phyloP scores from a whole-genome alignment of 176 grass and related monocot species.

The bread wheat (Triticum aestivum) region DNA sequence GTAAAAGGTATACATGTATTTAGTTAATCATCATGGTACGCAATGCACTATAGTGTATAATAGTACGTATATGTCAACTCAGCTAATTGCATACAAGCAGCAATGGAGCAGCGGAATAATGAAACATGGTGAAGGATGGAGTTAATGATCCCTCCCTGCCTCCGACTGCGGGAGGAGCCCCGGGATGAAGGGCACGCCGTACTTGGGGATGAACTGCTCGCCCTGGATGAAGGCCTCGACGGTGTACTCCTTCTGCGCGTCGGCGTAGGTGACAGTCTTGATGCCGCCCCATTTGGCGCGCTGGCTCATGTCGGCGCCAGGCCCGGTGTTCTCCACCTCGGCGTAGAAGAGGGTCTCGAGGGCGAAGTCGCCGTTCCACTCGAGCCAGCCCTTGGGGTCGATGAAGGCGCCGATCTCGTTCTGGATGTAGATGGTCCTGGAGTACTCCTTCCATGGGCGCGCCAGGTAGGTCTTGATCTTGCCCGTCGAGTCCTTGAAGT shows the following conservation, averaged over 20 bases:
- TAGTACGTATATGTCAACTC: not conserved
- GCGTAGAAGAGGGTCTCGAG: conserved; percentile 85
- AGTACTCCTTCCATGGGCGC: conserved; percentile 86
- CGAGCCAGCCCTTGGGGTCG: conserved; percentile 64
- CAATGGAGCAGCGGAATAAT: not conserved
- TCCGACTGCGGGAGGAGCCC: conserved; percentile 51
- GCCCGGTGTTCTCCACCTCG: conserved; percentile 71
- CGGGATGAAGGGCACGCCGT: conserved; percentile 58
- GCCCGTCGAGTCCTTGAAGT: conserved; percentile 20
- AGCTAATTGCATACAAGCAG: not conserved
- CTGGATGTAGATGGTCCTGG: conserved; percentile 71
- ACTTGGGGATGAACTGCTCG: conserved; percentile 51
- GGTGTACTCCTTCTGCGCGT: conserved; percentile 63
- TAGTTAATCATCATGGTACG: not conserved
- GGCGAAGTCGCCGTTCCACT: conserved; percentile 70
- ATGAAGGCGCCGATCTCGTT: conserved; percentile 72
- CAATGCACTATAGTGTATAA: not conserved
- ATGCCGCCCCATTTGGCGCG: conserved; percentile 76
- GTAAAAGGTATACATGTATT: not conserved
- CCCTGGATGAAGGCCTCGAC: conserved; percentile 77
- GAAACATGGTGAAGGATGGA: not conserved
- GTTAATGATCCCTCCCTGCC: conserved; percentile 48
- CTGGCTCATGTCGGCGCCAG: conserved; percentile 57
- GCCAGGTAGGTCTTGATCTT: conserved; percentile 69
- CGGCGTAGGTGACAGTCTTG: conserved; percentile 49